Percentiles rank a stretch among this genome's conserved stretches.
Evolutionary conservation across 371 early-diverging fungal species (phyloP).

Genomic region (Circinella umbellata): DNA sequence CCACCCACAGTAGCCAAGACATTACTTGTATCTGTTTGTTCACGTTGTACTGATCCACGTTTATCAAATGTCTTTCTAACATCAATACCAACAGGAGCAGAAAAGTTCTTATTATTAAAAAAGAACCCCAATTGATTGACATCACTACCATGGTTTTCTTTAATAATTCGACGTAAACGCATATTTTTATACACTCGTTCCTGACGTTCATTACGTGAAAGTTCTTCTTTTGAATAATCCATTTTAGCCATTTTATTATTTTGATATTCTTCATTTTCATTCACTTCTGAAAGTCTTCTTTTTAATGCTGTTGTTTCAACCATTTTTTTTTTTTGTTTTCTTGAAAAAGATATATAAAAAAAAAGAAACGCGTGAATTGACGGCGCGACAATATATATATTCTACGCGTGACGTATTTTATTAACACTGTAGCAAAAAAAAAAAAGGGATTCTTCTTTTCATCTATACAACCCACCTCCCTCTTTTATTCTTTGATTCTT

Average conservation of each 20-base stretch:
- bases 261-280: background rate
- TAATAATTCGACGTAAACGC: slow-evolving; percentile 80
- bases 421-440: too few relatives aligned
- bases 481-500: background rate
- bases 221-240: slow-evolving; percentile 1
- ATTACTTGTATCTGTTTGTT: slow-evolving; percentile 73
- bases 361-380: background rate
- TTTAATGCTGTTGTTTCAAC: slow-evolving; percentile 15
- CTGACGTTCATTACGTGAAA: slow-evolving; percentile 28
- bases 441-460: too few relatives aligned
- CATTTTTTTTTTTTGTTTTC: slow-evolving; percentile 3
- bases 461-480: background rate
- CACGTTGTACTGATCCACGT: slow-evolving; percentile 68
- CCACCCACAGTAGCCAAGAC: slow-evolving; percentile 76
- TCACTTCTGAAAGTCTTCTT: slow-evolving; percentile 20
- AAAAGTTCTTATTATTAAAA: slow-evolving; percentile 61
- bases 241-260: slow-evolving; percentile 12
- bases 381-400: too few relatives aligned
- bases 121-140: slow-evolving; percentile 77
- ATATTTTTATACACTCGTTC: slow-evolving; percentile 69
- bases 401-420: background rate
- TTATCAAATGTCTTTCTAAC: slow-evolving; percentile 67
- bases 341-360: background rate
- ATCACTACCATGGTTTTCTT: slow-evolving; percentile 83
- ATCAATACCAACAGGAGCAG: slow-evolving; percentile 58